These are phyloP conservation scores for Saccharomyces hybrid DNA, from an alignment of 1,139 yeast genomes.

Conservation along the genomic window DNA sequence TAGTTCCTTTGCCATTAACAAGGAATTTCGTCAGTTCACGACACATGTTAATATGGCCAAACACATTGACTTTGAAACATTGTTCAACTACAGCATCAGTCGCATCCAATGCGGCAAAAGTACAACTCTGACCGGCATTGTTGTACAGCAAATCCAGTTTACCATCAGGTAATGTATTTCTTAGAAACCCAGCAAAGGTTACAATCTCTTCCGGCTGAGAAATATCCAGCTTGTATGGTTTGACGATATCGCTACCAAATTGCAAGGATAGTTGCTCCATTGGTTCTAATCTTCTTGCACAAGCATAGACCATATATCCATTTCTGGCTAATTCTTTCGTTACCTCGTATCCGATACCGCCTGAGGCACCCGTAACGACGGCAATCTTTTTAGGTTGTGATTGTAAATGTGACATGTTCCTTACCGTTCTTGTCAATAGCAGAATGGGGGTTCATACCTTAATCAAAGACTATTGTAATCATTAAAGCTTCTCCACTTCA, in stretches of 20 bases:
- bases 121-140: constrained; percentile 65
- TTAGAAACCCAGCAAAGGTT: constrained; percentile 38
- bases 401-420: not conserved
- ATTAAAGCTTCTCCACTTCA: not conserved
- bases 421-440: not conserved
- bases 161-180: constrained; percentile 36
- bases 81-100: constrained; percentile 47
- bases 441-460: not conserved
- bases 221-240: constrained; percentile 44
- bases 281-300: constrained; percentile 61
- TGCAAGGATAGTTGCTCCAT: constrained; percentile 44
- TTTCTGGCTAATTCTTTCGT: constrained; percentile 56
- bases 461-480: not conserved
- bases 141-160: constrained; percentile 55
- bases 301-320: constrained; percentile 62
- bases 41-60: constrained; percentile 58
- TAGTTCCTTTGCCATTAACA: constrained; percentile 60
- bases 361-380: constrained; percentile 71
- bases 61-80: constrained; percentile 61
- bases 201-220: constrained; percentile 44
- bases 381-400: constrained; percentile 34
- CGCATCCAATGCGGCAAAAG: constrained; percentile 64
- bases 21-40: constrained; percentile 52
- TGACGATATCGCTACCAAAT: constrained; percentile 21
- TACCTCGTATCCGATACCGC: constrained; percentile 69